Base-by-base conservation (phyloP, 2,329 filamentous ascomycete species). In the Pestalotiopsis sp. region DNA sequence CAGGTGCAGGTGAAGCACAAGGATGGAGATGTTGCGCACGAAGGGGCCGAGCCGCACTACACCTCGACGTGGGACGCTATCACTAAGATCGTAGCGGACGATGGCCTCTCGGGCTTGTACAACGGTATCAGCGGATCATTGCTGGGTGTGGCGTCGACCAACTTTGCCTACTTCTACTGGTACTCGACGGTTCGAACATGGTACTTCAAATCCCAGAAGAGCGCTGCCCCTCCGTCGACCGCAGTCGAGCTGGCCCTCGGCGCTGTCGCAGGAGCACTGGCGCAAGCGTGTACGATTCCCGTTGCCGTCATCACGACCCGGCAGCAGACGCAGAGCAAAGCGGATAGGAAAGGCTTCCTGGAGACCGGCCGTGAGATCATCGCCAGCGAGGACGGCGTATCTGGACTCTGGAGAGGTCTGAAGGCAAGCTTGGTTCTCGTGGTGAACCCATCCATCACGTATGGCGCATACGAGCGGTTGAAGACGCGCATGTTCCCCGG, bases 91-190 rank as follows among this genome's bases (percentile, higher is more conserved):
- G 82, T 93, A 45, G 88, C 90, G 68, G 90, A 89, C 66, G 96
- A 99, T 74, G 96, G 96, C 39, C 68, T 96, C 9, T 76, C 84
- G 61, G 96, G 96, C 6, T 88, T 99, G 7, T 99, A 99, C 77
- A 90, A 93, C 66, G 96, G 96, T 70, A 95, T 99, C 79, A 87
- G 90, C 70, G 95, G 95, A 64, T 90, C 95, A 4, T 85, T 99
- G 20, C 83, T 98, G 65, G 96, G 96, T 66, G 96, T 99, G 45
- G 95, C 94, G 1, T 98, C 95, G 31, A 98, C 95, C 66, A 99
- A 99, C 81, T 99, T 99, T 79, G 96, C 96, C 76, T 99, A 99
- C 83, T 99, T 99, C 80, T 99, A 99, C 84, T 98, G 95, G 95
- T 98, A 98, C 80, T 95, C 94, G 4, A 83, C 96, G 36, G 93